A percentile compares a stretch with the other conserved stretches of the same genome.
Evolutionary conservation across 306 rosid species (phyloP).

Genomic region (Rubus parviflorus): DNA sequence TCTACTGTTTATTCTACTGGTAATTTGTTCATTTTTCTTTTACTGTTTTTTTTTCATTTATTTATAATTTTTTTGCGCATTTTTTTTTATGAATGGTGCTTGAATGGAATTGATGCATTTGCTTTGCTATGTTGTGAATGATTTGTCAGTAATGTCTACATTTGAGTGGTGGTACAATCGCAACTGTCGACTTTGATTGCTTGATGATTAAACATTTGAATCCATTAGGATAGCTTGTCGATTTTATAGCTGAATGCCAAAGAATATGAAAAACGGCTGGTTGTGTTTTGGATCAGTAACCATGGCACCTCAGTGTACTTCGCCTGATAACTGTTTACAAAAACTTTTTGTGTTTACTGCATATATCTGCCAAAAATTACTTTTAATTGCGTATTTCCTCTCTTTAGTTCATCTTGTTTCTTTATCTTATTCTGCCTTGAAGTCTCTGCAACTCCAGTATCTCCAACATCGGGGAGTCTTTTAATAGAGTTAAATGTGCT

Average conservation of each 20-base stretch:
- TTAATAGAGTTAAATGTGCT: conserved; percentile 30
- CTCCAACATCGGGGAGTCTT: background rate
- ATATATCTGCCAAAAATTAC: background rate
- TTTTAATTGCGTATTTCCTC: background rate
- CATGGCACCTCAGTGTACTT: background rate
- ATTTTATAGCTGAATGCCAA: background rate
- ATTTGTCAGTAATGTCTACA: background rate
- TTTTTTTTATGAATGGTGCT: background rate
- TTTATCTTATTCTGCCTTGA: background rate
- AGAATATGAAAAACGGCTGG: background rate
- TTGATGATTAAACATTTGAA: background rate
- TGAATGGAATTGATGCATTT: background rate
- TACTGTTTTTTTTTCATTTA: background rate
- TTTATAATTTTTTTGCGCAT: background rate
- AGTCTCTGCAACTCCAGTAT: conserved; percentile 1
- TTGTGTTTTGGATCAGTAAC: background rate
- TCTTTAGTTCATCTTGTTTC: background rate
- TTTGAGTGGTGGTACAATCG: background rate
- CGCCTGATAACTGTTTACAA: background rate
- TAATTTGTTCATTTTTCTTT: conserved; percentile 23
- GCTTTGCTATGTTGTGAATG: background rate
- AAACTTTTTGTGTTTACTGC: background rate
- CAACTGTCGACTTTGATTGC: background rate
- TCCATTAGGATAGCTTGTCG: background rate
- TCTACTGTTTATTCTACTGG: conserved; percentile 92